Conservation (phyloP, 257 asterid genomes). For the Solanum megistacrolobum region DNA sequence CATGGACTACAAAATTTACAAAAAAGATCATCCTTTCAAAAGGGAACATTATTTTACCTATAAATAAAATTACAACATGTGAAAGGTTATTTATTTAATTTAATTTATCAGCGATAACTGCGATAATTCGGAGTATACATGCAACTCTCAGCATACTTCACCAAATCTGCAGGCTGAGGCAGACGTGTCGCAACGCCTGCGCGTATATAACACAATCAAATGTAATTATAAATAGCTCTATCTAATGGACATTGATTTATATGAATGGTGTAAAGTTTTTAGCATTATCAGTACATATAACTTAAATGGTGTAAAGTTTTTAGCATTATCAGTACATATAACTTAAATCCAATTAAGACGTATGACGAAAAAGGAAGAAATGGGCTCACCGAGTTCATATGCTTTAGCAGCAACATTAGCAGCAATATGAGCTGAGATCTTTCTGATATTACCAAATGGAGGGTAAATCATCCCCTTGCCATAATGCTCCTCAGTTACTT, state of each 20-base stretch:
- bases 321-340: not conserved
- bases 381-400: conserved; percentile 64
- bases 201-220: not conserved
- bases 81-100: not conserved
- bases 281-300: not conserved
- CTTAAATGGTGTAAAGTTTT: not conserved
- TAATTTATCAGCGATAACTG: conserved; percentile 38
- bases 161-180: conserved; percentile 74
- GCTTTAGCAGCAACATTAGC: conserved; percentile 95
- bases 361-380: not conserved
- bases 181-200: conserved; percentile 76
- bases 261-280: not conserved
- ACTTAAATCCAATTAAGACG: not conserved
- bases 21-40: not conserved
- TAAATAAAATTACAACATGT: not conserved
- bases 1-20: not conserved
- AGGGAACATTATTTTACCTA: not conserved
- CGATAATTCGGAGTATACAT: conserved; percentile 84
- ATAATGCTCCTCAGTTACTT: conserved; percentile 76
- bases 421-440: conserved; percentile 83
- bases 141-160: conserved; percentile 93
- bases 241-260: not conserved
- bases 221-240: not conserved
- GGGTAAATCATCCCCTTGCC: conserved; percentile 91
- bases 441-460: conserved; percentile 64